Evolutionary conservation across 257 asterid species (phyloP).

Genomic region (Petrea volubilis): DNA sequence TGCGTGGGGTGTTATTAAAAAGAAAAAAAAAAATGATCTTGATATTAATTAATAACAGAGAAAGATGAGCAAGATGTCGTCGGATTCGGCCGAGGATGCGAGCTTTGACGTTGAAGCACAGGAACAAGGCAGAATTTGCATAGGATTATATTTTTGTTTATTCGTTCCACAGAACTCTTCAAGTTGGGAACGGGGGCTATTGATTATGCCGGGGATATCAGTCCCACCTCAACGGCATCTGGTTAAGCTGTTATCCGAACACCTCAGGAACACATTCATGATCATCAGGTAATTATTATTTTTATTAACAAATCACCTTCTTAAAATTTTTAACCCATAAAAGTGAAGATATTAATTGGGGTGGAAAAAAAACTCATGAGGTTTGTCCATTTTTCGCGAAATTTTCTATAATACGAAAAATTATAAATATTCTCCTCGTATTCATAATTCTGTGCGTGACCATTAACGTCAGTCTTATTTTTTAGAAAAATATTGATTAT

Average conservation of each 20-base stretch:
- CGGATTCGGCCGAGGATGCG: conserved; percentile 3
- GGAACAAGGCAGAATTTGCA: not conserved
- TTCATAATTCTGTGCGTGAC: no score
- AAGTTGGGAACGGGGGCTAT: not conserved
- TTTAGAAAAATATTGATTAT: no score
- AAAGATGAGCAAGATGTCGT: not conserved
- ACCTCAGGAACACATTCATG: not conserved
- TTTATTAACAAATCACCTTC: not conserved
- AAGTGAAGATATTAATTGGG: no score
- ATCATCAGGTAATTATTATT: not conserved
- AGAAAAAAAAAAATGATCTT: no score
- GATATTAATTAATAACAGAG: not conserved
- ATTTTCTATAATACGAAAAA: no score
- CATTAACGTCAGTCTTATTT: no score
- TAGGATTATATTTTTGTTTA: not conserved
- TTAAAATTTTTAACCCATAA: no score
- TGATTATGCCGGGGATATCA: not conserved
- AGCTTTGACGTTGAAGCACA: conserved; percentile 31
- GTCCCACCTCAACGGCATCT: not conserved
- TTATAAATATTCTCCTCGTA: no score
- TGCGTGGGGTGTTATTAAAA: no score
- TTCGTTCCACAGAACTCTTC: conserved; percentile 24
- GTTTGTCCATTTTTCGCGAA: no score
- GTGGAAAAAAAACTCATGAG: no score
- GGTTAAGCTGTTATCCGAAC: no score